Base-by-base conservation (phyloP, 495 filamentous ascomycete species). In the Aspergillus cavernicola region DNA sequence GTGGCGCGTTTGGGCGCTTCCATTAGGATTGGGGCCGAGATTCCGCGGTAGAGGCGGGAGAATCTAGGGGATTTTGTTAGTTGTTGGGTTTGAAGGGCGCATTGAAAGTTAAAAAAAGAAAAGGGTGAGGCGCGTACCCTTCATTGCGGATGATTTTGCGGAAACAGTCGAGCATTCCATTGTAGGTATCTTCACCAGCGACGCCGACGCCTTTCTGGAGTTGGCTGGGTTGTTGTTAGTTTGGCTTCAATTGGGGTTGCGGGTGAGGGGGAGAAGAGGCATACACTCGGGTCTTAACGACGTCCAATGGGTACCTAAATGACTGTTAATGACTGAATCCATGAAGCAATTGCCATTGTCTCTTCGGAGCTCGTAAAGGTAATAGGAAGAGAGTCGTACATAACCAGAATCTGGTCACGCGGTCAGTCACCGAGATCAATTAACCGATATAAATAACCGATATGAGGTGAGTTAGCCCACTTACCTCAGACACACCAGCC, bases 1-100 rank as follows among this genome's bases (percentile, higher is more conserved):
- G 88, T 96, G 8, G 93, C 93, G 68, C 93, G 85, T 82, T 98
- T 98, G 50, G 93, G 93, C 15, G 93, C 93, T 74, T 98, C 93
- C 93, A 98, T 97, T 57, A 97, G 75, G 59, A 98, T 97, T 18
- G 93, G 93, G 12, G 95, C 92, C 24, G 82, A 85, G 68, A 98
- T 98, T 66, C 93, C 93, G 62, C 93, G 88, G 76, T 98, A 98
- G 16, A 98, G 75, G 45, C 92, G 83, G 49, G 89, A 92, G 70
- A 86, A 83, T 24, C 90, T 95, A 52, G 43, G 57, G 20, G 10
- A 36, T 40, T 52, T 42, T 29, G 40, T 58, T 38, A 16, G 22
- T 50, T 45, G 6, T 11, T 22, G 36, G 31, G 15, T 52, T 20
- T 35, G 31, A 28, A 35, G 35, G 22, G 33, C 33, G 7, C n/a